phyloP scores from a whole-genome alignment of 257 asterid species.

The Nicotiana obtusifolia region DNA sequence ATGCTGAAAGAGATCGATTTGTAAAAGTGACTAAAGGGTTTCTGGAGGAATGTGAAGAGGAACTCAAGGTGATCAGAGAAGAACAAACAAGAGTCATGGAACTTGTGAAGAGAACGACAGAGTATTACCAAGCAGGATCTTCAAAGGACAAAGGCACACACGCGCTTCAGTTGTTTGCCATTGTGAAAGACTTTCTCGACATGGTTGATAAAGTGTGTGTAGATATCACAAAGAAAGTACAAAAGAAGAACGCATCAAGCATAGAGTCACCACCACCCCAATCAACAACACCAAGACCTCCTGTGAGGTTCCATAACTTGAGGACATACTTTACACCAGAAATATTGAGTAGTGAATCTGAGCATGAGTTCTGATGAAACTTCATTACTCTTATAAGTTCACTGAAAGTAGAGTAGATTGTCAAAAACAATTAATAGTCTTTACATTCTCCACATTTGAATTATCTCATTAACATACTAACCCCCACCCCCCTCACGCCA shows the following conservation, averaged over 20 bases:
- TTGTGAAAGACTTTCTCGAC: slow-evolving; percentile 61
- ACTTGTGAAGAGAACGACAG: slow-evolving; percentile 56
- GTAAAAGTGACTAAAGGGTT: slow-evolving; percentile 54
- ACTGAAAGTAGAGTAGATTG: neutral
- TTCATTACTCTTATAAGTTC: neutral
- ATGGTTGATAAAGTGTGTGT: slow-evolving; percentile 60
- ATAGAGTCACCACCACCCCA: slow-evolving; percentile 45
- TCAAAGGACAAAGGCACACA: slow-evolving; percentile 34
- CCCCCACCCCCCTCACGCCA: neutral
- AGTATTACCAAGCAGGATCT: slow-evolving; percentile 57
- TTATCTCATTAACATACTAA: neutral
- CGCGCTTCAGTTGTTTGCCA: slow-evolving; percentile 52
- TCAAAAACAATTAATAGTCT: neutral
- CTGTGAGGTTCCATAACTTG: slow-evolving; percentile 54
- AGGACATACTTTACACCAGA: slow-evolving; percentile 38
- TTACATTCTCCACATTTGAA: neutral
- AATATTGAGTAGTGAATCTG: slow-evolving; percentile 52
- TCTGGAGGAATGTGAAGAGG: slow-evolving; percentile 64
- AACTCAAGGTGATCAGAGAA: slow-evolving; percentile 58
- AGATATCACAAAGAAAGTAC: slow-evolving; percentile 41
- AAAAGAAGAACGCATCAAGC: slow-evolving; percentile 24
- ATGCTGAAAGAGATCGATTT: slow-evolving; percentile 38
- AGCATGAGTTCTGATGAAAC: slow-evolving; percentile 48
- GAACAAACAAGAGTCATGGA: slow-evolving; percentile 68
- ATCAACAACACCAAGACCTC: slow-evolving; percentile 49